These are phyloP conservation scores for Globisporangium irregulare DNA, from an alignment of 352 stramenopile species.

Conservation along the genomic window DNA sequence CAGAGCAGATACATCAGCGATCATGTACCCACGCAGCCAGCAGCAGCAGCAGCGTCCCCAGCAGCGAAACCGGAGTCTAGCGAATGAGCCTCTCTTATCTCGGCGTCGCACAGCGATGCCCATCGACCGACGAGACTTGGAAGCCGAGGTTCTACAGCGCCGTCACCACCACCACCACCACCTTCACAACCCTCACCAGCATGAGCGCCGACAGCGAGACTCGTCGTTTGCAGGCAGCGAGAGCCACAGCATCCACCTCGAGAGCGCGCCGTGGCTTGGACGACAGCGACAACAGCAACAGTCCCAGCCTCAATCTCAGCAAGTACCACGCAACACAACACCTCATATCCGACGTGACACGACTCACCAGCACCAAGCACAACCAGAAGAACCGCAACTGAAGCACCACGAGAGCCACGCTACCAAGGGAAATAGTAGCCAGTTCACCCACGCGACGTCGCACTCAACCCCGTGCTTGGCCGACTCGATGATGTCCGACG, in stretches of 20 bases:
- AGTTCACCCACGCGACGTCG: constrained; percentile 1
- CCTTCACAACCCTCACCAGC: neutral
- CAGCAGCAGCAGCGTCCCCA: neutral
- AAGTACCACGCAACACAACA: neutral
- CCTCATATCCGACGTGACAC: neutral
- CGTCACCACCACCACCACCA: neutral
- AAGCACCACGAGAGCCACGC: neutral
- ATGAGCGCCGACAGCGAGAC: neutral
- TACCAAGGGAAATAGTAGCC: constrained; percentile 11
- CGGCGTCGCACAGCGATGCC: neutral
- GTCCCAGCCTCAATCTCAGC: neutral
- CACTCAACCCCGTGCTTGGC: neutral
- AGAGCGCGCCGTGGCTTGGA: constrained; percentile 17
- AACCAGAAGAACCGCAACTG: neutral
- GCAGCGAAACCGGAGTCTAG: neutral
- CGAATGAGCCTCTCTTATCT: neutral
- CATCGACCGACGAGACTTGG: neutral
- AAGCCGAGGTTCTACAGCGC: neutral
- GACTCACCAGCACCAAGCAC: neutral
- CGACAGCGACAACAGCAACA: constrained; percentile 1
- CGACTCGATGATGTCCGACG: constrained; percentile 10
- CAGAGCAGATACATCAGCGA: neutral
- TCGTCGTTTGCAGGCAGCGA: neutral
- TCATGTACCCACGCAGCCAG: neutral
- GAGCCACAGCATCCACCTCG: constrained; percentile 14